These are phyloP conservation scores for Candida peoriensis DNA, from an alignment of 805 yeast genomes.

Conservation along the genomic window DNA sequence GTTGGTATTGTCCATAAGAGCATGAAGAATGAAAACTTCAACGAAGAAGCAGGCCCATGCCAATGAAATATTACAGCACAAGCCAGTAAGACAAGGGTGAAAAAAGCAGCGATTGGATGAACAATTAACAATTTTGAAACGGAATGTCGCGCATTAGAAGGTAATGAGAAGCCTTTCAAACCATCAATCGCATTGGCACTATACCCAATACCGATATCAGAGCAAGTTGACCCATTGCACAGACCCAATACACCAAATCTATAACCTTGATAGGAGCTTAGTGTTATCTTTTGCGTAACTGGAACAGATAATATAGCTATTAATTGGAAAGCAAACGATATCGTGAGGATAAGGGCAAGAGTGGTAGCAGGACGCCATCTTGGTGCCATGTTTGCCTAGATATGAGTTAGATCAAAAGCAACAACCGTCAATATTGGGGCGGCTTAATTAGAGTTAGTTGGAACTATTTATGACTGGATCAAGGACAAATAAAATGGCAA, in stretches of 20 bases:
- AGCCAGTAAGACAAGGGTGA: conserved; percentile 42
- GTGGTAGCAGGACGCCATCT: conserved; percentile 31
- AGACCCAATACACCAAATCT: conserved; percentile 70
- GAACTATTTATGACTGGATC: background rate
- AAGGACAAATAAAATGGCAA: too few relatives aligned
- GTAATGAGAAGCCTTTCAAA: conserved; percentile 41
- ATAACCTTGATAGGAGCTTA: conserved; percentile 45
- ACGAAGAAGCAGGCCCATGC: conserved; percentile 29
- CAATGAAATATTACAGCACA: conserved; percentile 36
- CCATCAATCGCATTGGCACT: conserved; percentile 26
- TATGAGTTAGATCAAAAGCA: too few relatives aligned
- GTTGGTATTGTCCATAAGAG: conserved; percentile 61
- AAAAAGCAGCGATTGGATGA: conserved; percentile 59
- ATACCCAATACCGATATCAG: conserved; percentile 41
- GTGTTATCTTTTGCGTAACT: conserved; percentile 39
- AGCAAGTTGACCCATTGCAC: conserved; percentile 40
- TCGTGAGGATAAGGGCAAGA: conserved; percentile 33
- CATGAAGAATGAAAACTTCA: conserved; percentile 43
- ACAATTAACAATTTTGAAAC: conserved; percentile 59
- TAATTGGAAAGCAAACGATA: conserved; percentile 54
- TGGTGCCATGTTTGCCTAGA: conserved; percentile 17
- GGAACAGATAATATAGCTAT: conserved; percentile 61
- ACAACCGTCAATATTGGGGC: too few relatives aligned
- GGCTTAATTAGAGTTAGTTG: too few relatives aligned
- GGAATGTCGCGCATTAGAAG: conserved; percentile 53